Base-by-base conservation (phyloP, 805 yeast genomes). In the Ogataea polymorpha region DNA sequence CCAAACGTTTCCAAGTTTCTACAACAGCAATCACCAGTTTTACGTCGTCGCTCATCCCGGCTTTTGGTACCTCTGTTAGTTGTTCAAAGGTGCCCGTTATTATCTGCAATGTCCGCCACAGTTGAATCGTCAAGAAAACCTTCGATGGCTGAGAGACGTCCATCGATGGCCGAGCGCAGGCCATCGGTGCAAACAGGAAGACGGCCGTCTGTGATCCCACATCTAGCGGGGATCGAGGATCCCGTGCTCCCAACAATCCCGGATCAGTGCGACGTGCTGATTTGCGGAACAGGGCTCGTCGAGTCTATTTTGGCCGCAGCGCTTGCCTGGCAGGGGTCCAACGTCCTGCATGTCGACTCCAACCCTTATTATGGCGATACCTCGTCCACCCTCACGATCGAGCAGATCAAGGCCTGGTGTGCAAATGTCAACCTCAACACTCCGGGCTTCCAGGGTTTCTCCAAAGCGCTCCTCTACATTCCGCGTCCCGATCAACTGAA, bases 321-420 rank as follows among this genome's bases (percentile, higher is more conserved):
- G 0, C 71, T 93, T 34, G 84, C 97, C 10, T 93, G 99, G 98
- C 96, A 88, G 54, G 99, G 99, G n/a, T 80, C 93, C n/a, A 80
- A 75, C 49, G 97, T 93, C 7, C 68, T 93, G 32, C 99, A 93
- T 58, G 79, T 93, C 23, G 99, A 93, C 61, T 70, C 80, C 31
- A 84, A 89, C 57, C 73, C 79, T 21, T 82, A 86, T 59, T 93
- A 93, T 56, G 99, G 99, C 15, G 98, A 90, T 60, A 74, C 83
- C 25, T 74, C 82, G 36, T 89, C 97, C 5, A 86, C 96, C 3
- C 66, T 93, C 37, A 85, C 95, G 15, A 77, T 89, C 35, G 96
- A 88, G 50, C 96, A 93, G 63, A 63, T 89, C 47, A 82, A 81
- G 57, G 71, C 76, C 32, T 91, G 97, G 97, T 87, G 86, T 35